Evolutionary conservation across 2,329 filamentous ascomycete genomes (phyloP).

Genomic region (Hirsutella thompsonii): DNA sequence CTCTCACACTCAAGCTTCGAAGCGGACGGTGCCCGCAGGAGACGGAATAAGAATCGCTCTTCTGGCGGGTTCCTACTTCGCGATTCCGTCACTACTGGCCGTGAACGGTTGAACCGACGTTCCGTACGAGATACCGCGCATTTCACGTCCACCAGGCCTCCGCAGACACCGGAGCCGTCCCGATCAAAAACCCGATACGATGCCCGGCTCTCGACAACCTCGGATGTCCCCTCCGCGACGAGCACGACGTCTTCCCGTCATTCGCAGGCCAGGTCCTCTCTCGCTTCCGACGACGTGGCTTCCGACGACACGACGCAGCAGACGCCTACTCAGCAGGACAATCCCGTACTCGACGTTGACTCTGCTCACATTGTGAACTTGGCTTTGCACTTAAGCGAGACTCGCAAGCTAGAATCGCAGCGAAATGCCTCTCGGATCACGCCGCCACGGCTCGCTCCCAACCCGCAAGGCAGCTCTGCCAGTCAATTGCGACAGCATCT

Average conservation of each 20-base stretch:
- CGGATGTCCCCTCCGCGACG: not conserved
- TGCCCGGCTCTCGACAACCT: not conserved
- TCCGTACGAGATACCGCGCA: conserved; percentile 11
- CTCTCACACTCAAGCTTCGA: not conserved
- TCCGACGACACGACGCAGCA: not conserved
- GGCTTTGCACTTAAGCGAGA: conserved; percentile 79
- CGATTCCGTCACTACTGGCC: conserved; percentile 24
- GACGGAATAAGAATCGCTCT: conserved; percentile 27
- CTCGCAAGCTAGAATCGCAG: conserved; percentile 50
- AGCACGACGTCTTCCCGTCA: not conserved
- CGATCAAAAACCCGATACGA: not conserved
- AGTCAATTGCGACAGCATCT: conserved; percentile 54
- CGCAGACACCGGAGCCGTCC: conserved; percentile 1
- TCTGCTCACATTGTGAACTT: conserved; percentile 86
- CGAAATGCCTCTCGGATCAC: conserved; percentile 39
- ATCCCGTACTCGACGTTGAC: conserved; percentile 48
- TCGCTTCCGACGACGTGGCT: not conserved
- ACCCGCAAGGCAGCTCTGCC: conserved; percentile 38
- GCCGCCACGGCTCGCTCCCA: conserved; percentile 36
- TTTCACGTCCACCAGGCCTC: conserved; percentile 6
- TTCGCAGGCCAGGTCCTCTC: not conserved
- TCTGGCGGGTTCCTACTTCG: conserved; percentile 38
- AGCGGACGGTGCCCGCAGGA: conserved; percentile 15
- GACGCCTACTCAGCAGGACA: not conserved
- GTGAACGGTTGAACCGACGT: conserved; percentile 17